phyloP scores from a whole-genome alignment of 2,329 filamentous ascomycete species.

The Bipolaris gigantea region DNA sequence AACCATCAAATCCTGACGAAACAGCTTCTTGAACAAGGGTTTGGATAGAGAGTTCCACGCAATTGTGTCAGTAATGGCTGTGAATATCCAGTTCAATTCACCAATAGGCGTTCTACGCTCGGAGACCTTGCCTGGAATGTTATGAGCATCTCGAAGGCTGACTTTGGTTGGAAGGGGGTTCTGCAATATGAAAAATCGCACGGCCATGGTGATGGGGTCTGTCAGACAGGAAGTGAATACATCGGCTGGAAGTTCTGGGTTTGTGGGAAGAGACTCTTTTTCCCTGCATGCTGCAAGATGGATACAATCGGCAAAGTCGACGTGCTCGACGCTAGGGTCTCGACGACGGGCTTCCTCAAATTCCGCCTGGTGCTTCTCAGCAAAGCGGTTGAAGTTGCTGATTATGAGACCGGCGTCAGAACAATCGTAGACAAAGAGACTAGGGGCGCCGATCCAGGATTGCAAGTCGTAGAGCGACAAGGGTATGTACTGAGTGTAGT shows the following conservation, averaged over 20 bases:
- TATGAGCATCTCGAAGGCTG: slow-evolving; percentile 79
- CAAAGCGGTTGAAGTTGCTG: slow-evolving; percentile 89
- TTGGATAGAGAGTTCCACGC: slow-evolving; percentile 95
- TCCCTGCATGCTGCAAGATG: slow-evolving; percentile 89
- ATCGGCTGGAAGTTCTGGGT: slow-evolving; percentile 89
- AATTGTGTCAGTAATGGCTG: slow-evolving; percentile 97
- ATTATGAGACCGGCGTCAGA: slow-evolving; percentile 96
- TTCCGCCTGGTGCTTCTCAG: slow-evolving; percentile 91
- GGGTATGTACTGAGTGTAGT: slow-evolving; percentile 97
- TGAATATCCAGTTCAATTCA: slow-evolving; percentile 99
- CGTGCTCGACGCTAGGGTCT: slow-evolving; percentile 68
- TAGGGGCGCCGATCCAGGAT: slow-evolving; percentile 92
- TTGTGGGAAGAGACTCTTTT: slow-evolving; percentile 91
- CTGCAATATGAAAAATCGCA: slow-evolving; percentile 94
- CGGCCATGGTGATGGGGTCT: slow-evolving; percentile 94
- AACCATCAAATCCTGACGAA: slow-evolving; percentile 98
- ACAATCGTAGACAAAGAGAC: slow-evolving; percentile 96
- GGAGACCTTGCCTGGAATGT: slow-evolving; percentile 86
- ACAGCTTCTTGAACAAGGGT: slow-evolving; percentile 92
- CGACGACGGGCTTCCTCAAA: slow-evolving; percentile 74
- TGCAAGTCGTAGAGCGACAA: slow-evolving; percentile 94
- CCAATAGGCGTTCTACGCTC: slow-evolving; percentile 91
- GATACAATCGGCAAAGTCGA: slow-evolving; percentile 80
- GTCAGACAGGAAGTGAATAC: slow-evolving; percentile 95
- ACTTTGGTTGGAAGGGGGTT: slow-evolving; percentile 73